Evolutionary conservation across 768 basidiomycete species (phyloP).

Genomic region (Omphalotus guepiniiformis): DNA sequence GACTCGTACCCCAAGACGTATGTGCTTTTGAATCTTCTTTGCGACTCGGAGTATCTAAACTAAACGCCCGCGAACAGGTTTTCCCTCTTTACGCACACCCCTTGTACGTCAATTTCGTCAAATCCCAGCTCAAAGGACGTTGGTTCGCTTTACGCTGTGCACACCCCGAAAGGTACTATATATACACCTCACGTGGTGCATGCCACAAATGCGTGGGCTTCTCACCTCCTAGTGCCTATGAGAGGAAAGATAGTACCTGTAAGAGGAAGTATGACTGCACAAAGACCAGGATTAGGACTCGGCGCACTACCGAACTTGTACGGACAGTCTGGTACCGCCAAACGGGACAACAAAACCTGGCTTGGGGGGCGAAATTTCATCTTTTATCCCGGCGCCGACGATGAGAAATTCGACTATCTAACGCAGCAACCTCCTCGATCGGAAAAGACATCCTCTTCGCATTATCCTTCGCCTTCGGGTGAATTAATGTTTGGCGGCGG

Average conservation of each 20-base stretch:
- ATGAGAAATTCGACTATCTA: conserved; percentile 64
- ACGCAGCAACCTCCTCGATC: conserved; percentile 45
- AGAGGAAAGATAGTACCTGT: conserved; percentile 59
- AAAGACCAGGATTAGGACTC: conserved; percentile 42
- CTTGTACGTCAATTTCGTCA: conserved; percentile 49
- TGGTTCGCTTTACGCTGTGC: conserved; percentile 43
- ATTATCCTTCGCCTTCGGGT: conserved; percentile 25
- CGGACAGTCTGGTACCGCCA: conserved; percentile 5
- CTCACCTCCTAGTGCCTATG: conserved; percentile 64
- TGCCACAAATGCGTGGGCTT: conserved; percentile 81
- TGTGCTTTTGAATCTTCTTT: background rate
- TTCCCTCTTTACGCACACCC: conserved; percentile 53
- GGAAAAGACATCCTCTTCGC: background rate
- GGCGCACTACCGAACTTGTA: conserved; percentile 14
- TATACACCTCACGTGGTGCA: conserved; percentile 65
- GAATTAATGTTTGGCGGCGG: conserved; percentile 73
- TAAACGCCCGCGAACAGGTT: conserved; percentile 38
- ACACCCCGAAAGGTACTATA: conserved; percentile 58
- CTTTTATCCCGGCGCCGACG: conserved; percentile 43
- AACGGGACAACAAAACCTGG: conserved; percentile 17
- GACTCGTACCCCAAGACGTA: conserved; percentile 33
- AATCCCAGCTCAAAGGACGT: no score
- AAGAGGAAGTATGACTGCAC: conserved; percentile 61
- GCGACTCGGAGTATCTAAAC: background rate
- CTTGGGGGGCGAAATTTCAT: conserved; percentile 53